Evolutionary conservation across 768 basidiomycete genomes (phyloP), one percentile per base, ranked within the genome.

Genomic region (Lactarius deliciosus): DNA sequence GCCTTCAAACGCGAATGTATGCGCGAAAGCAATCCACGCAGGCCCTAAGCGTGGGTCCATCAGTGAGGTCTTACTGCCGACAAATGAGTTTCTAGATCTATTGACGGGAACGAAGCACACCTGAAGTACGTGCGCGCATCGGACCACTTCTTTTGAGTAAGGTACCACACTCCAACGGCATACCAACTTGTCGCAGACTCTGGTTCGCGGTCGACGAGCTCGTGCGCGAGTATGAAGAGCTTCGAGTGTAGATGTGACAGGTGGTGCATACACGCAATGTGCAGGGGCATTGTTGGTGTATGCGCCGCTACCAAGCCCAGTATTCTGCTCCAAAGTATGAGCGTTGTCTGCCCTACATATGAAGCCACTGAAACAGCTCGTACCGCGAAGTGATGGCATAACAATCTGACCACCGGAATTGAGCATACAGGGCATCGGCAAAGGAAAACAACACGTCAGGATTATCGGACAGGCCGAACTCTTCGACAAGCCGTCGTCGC

Each of bases 181-280:
- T 98, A 99, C 97, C 97, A 99, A 71, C 93, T 96, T 61, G 93
- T 85, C 0, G 94, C 88, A 53, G 92, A 90, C 73, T 95, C 92
- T 0, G 97, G 96, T 74, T 98, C 96, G 57, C 86, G 86, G 63
- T 98, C 93, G 20, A 98, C 95, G 75, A 99, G 85, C 74, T 97
- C 93, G 73, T 98, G 97, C 0, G 97, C 97, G 45, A 98, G 83
- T 69, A 99, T 90, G 79, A 98, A 99, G 7, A 99, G 85, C 71
- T 90, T 90, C 3, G 96, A 95, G 72, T 96, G 92, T 13, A 98
- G 80, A 75, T 96, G 89, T 30, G 89, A 86, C 22, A 98, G 82
- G 76, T 99, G 96, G 74, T 96, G 92, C 93, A 98, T 96, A 83
- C 96, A 98, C 4, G 96, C 95, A 40, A 99, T 89, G 74, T 99